phyloP scores from a whole-genome alignment of 2,329 filamentous ascomycete species.

The Monosporascus sp. region DNA sequence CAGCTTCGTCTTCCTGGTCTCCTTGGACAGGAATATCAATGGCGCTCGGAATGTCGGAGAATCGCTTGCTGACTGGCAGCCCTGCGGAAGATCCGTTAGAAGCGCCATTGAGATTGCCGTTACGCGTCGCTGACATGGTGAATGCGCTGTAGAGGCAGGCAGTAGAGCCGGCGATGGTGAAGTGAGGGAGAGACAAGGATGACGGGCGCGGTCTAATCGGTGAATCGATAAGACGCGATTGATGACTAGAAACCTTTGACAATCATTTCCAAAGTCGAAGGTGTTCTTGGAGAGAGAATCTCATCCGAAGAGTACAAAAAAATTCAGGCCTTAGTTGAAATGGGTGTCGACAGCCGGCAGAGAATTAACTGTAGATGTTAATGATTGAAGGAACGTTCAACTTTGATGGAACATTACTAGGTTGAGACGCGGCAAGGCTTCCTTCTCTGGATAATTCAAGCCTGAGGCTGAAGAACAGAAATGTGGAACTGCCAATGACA shows the following conservation, averaged over 20 bases:
- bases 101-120: conserved; percentile 40
- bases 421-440: too few species aligned
- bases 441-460: too few species aligned
- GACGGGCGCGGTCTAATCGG: not conserved
- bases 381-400: too few species aligned
- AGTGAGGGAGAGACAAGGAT: not conserved
- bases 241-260: not conserved
- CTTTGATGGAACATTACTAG: too few species aligned
- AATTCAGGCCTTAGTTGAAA: not conserved
- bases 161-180: not conserved
- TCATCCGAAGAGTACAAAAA: not conserved
- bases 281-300: not conserved
- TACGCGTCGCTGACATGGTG: conserved; percentile 38
- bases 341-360: not conserved
- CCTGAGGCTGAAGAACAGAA: too few species aligned
- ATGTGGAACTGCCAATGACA: too few species aligned
- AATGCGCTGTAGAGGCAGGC: conserved; percentile 8
- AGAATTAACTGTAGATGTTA: too few species aligned
- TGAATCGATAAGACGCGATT: not conserved
- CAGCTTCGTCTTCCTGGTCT: conserved; percentile 64
- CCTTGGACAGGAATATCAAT: conserved; percentile 63
- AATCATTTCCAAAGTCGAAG: not conserved
- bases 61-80: conserved; percentile 48
- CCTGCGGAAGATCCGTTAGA: conserved; percentile 32
- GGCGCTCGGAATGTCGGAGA: conserved; percentile 58